Percentiles rank a stretch among this genome's conserved stretches.
Conservation (phyloP, 1,284 basidiomycete species). For the Pseudomicrostroma phylloplanum region DNA sequence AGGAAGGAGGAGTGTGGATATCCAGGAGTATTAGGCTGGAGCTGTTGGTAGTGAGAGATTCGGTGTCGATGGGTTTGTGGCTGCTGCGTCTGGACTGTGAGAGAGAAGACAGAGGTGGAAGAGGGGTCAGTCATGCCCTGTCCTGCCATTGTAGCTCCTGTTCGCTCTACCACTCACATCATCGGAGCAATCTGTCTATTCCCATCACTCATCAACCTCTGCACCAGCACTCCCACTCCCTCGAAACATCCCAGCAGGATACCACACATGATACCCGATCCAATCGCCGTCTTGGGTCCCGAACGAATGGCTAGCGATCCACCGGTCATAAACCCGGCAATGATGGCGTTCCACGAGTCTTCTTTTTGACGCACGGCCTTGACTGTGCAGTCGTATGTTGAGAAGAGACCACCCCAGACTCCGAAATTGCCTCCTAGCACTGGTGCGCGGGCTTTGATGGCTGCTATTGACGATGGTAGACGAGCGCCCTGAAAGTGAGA, state of each 20-base stretch:
- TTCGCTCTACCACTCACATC: conserved; percentile 19
- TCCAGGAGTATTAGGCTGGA: too few species aligned
- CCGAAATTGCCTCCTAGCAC: conserved; percentile 97
- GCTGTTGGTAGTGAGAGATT: too few species aligned
- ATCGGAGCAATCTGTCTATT: conserved; percentile 54
- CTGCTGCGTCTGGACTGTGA: conserved; percentile 5
- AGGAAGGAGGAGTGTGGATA: too few species aligned
- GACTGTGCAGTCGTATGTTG: conserved; percentile 93
- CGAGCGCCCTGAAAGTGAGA: conserved; percentile 71
- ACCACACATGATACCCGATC: conserved; percentile 88
- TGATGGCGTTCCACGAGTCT: conserved; percentile 98
- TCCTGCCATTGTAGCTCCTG: background rate
- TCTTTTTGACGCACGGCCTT: conserved; percentile 95
- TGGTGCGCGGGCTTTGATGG: conserved; percentile 95
- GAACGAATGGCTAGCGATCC: conserved; percentile 88
- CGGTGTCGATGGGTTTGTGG: background rate
- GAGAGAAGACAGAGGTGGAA: background rate
- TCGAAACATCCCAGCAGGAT: conserved; percentile 83
- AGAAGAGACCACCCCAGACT: conserved; percentile 74
- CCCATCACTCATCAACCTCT: conserved; percentile 73
- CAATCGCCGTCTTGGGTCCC: conserved; percentile 82
- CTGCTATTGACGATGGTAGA: conserved; percentile 83
- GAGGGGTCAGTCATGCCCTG: background rate
- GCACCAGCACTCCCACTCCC: conserved; percentile 77
- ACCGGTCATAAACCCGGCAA: conserved; percentile 96